phyloP scores from a whole-genome alignment of 495 filamentous ascomycete genomes.

The Glutinoglossum americanum region DNA sequence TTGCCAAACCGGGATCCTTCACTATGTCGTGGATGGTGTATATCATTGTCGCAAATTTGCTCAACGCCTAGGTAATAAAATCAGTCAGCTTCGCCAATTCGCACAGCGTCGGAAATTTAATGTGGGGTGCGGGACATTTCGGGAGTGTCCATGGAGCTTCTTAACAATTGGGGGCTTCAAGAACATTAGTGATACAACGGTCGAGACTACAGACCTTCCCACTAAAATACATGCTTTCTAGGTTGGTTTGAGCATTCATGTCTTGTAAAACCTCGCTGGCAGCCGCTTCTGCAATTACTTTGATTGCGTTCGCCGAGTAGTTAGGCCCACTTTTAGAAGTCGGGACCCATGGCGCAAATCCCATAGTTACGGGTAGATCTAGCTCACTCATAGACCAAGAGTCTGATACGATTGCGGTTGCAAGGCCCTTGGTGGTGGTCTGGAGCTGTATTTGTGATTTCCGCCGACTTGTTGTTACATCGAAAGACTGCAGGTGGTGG shows the following conservation, averaged over 20 bases:
- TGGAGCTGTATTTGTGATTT: slow-evolving; percentile 39
- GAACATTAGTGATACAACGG: too few species aligned
- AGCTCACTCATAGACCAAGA: slow-evolving; percentile 59
- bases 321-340: slow-evolving; percentile 23
- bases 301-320: slow-evolving; percentile 30
- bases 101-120: not conserved
- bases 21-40: slow-evolving; percentile 48
- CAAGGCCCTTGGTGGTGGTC: slow-evolving; percentile 73
- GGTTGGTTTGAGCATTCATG: slow-evolving; percentile 44
- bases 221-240: slow-evolving; percentile 86
- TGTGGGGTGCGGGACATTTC: too few species aligned
- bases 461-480: slow-evolving; percentile 29
- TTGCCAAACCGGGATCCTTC: slow-evolving; percentile 33
- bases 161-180: too few species aligned
- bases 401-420: slow-evolving; percentile 50
- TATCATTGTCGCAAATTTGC: slow-evolving; percentile 62
- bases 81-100: not conserved
- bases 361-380: slow-evolving; percentile 49
- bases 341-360: slow-evolving; percentile 53
- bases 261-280: slow-evolving; percentile 48
- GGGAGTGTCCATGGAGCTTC: too few species aligned
- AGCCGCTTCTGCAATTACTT: slow-evolving; percentile 34
- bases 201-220: slow-evolving; percentile 38
- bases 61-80: slow-evolving; percentile 32
- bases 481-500: slow-evolving; percentile 64